These are phyloP conservation scores for Phycomyces nitens DNA, from an alignment of 192 early-diverging fungal species.

Conservation along the genomic window DNA sequence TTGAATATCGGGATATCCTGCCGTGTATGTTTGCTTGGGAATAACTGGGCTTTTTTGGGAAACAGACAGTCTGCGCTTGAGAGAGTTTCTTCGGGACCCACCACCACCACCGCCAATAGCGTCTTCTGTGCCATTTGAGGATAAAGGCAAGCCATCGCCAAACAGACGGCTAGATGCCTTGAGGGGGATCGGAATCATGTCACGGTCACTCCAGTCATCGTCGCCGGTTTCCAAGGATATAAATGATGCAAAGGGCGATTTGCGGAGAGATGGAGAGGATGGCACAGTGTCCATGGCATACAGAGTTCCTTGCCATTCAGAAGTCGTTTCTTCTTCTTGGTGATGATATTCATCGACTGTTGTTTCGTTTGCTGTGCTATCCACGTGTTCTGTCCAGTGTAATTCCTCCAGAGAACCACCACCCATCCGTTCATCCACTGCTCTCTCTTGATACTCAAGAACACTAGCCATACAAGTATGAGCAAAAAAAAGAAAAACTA, in stretches of 20 bases:
- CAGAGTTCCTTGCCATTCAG: slow-evolving; percentile 5
- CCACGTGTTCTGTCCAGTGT: neutral
- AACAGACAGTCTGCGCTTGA: neutral
- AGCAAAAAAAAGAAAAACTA: too few relatives aligned
- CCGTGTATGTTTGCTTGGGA: neutral
- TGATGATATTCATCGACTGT: neutral
- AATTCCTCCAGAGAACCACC: neutral
- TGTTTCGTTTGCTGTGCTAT: neutral
- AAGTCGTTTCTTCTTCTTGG: neutral
- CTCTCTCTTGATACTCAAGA: too few relatives aligned
- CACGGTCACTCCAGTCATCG: slow-evolving; percentile 29
- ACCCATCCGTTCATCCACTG: too few relatives aligned
- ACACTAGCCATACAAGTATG: too few relatives aligned
- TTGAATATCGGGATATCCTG: neutral
- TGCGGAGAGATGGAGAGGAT: neutral
- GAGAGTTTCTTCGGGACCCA: slow-evolving; percentile 1
- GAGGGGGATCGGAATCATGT: slow-evolving; percentile 30
- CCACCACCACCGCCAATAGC: too few relatives aligned
- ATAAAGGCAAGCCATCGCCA: neutral
- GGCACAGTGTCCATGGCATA: slow-evolving; percentile 21
- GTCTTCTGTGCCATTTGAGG: neutral
- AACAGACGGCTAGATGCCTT: slow-evolving; percentile 26
- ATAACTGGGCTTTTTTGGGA: neutral
- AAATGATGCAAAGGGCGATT: neutral
- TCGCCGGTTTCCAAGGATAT: neutral